Base-by-base conservation (phyloP, 805 yeast species). In the Ogataea trehalophila region DNA sequence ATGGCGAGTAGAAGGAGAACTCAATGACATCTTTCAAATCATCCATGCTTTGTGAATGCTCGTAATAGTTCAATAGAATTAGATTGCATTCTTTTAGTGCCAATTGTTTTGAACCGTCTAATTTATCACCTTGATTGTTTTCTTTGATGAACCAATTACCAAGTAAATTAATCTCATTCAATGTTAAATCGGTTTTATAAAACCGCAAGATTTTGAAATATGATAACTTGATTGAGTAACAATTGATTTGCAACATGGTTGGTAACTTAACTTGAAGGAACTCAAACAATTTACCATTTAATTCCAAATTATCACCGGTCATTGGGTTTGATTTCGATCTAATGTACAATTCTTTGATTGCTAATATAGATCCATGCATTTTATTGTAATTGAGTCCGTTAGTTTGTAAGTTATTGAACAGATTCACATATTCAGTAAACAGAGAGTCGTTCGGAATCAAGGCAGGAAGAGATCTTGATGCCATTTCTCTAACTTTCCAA, bases 401-500 rank as follows among this genome's bases (percentile, higher is more conserved):
- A 11, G 9, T 11, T 26, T 26, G 31, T 26, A 26, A 6, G 8
- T 37, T 41, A 5, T 33, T 23, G n/a, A 62, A n/a, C 8, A 59
- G 44, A 0, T 46, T 34, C 4, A 42, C 33, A 6, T 72, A 58
- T 33, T 71, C 71, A 4, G 54, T 53, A 1, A 56, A 48, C 2
- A 66, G 56, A 8, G 67, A 60, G 1, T 65, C 69, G 1, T 58
- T 54, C 8, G 67, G 50, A 14, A 77, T 61, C 42, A 84, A 63
- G 0, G 83, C 67, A 0, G 84, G 77, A 2, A 87, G 57, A 5
- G 89, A 78, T 58, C 82, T 74, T 0, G 96, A 87, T 0, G 96
- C 86, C 79, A 87, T 78, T 59, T 91, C 97, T 52, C 99, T 75
- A 8, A 94, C 75, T 57, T 89, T 89, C 96, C 96, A 92, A 46